These are phyloP conservation scores for Gossypium bickii DNA, from an alignment of 345 rosid species.

Conservation along the genomic window DNA sequence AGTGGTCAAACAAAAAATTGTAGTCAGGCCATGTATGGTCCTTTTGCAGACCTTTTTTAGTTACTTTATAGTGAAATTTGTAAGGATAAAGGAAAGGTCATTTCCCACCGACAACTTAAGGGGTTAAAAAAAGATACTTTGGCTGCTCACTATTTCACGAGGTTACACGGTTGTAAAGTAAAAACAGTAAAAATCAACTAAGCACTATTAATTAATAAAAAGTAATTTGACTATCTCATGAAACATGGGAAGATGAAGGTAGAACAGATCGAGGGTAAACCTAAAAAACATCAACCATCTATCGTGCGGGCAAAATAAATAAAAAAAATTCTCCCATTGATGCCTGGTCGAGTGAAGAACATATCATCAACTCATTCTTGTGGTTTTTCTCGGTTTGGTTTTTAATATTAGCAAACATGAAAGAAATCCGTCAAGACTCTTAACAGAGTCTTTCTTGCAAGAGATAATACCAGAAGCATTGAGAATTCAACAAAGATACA, in stretches of 20 bases:
- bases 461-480: no score
- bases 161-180: neutral
- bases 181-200: neutral
- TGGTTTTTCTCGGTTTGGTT: no score
- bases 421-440: no score
- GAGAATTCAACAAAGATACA: no score
- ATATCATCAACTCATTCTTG: no score
- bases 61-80: neutral
- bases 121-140: neutral
- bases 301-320: neutral
- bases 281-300: neutral
- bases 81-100: neutral
- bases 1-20: constrained; percentile 16
- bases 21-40: neutral
- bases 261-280: neutral
- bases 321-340: neutral
- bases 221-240: neutral
- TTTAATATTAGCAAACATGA: no score
- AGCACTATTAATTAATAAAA: neutral
- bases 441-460: no score
- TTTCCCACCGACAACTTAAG: constrained; percentile 14
- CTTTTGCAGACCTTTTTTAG: neutral
- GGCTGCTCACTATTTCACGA: neutral
- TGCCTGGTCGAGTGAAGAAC: neutral
- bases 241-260: neutral